These are phyloP conservation scores for Claviceps maximensis DNA, from an alignment of 2,329 filamentous ascomycete species.

Conservation along the genomic window DNA sequence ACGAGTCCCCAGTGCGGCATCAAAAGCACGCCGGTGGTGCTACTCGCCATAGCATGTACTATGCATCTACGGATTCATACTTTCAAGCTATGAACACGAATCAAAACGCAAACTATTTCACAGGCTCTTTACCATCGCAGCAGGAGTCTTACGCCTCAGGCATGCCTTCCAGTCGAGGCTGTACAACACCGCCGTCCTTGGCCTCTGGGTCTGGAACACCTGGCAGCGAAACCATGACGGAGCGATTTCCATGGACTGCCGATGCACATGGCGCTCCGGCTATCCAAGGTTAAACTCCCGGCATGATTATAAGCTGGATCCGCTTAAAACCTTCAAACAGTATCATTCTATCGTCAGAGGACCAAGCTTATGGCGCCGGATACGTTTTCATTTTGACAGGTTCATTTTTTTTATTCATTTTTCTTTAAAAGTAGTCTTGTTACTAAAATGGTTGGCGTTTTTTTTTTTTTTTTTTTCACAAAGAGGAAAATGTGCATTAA, in stretches of 20 bases:
- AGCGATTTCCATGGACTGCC: conserved; percentile 33
- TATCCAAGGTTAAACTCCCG: conserved; percentile 24
- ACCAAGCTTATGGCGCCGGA: too few relatives aligned
- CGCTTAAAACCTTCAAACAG: too few relatives aligned
- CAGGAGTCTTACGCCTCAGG: conserved; percentile 1
- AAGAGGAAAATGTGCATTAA: not conserved
- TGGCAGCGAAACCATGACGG: conserved; percentile 24
- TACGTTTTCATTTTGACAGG: too few relatives aligned
- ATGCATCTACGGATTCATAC: conserved; percentile 8
- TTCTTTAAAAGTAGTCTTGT: not conserved
- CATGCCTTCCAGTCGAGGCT: conserved; percentile 1
- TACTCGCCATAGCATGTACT: conserved; percentile 29
- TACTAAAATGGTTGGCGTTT: conserved; percentile 2
- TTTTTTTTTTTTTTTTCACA: too few relatives aligned
- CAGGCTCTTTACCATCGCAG: conserved; percentile 7
- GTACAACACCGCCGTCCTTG: conserved; percentile 33
- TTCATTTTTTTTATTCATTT: too few relatives aligned
- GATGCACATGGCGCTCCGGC: conserved; percentile 38
- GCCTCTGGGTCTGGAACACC: conserved; percentile 34
- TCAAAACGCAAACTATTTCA: conserved; percentile 5
- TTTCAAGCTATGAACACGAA: conserved; percentile 10
- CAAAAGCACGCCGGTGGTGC: conserved; percentile 22
- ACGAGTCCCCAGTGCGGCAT: not conserved
- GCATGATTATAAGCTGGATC: not conserved
- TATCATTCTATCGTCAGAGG: too few relatives aligned